Percentiles rank a stretch among this genome's conserved stretches.
Evolutionary conservation across 2,329 filamentous ascomycete genomes (phyloP).

Genomic region (Fusarium nelsonii): DNA sequence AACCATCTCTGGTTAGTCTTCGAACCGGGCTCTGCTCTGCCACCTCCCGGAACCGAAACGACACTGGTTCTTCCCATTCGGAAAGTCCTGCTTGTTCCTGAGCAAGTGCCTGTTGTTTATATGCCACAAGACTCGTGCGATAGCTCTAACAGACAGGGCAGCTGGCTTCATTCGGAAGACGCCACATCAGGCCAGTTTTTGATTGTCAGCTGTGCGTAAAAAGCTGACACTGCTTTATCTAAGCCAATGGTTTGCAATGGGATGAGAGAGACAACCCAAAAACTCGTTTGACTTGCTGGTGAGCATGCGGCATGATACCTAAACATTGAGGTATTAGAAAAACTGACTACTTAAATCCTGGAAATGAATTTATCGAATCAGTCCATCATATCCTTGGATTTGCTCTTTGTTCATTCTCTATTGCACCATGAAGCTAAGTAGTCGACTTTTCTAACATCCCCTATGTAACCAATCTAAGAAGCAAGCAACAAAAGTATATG

Average conservation of each 20-base stretch:
- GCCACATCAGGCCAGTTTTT: constrained; percentile 17
- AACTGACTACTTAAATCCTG: not conserved
- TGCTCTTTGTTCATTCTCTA: too few species aligned
- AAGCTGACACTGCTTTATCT: not conserved
- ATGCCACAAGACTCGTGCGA: constrained; percentile 30
- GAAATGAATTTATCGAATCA: not conserved
- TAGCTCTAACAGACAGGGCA: not conserved
- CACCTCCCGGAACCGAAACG: constrained; percentile 28
- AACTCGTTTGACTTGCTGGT: not conserved
- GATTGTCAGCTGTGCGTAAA: constrained; percentile 25
- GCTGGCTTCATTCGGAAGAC: constrained; percentile 8
- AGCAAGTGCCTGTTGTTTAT: constrained; percentile 16
- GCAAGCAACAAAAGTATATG: not conserved
- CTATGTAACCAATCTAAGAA: not conserved
- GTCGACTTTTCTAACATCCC: not conserved
- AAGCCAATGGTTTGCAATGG: not conserved
- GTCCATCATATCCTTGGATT: not conserved
- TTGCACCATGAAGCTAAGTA: not conserved
- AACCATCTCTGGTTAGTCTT: not conserved
- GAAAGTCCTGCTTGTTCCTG: constrained; percentile 29
- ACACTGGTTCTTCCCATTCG: constrained; percentile 17
- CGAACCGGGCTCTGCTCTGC: constrained; percentile 15
- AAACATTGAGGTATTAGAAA: not conserved
- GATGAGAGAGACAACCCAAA: not conserved
- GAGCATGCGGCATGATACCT: not conserved